Evolutionary conservation across 805 yeast species (phyloP).

Genomic region (Zygosaccharomyces rouxii): DNA sequence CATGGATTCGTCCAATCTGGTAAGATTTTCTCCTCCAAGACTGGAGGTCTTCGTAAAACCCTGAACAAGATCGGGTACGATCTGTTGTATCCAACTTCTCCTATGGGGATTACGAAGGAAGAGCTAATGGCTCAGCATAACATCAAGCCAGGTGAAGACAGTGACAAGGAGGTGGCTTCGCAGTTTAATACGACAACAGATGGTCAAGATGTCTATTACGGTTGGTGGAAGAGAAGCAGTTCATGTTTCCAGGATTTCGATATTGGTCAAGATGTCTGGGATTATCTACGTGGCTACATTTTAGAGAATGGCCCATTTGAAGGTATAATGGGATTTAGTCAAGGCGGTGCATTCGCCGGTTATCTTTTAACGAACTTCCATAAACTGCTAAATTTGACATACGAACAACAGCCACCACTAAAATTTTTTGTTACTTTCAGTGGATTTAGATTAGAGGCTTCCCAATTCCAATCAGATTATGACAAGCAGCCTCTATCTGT

Average conservation of each 20-base stretch:
- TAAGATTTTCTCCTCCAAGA: constrained; percentile 69
- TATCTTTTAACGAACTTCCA: constrained; percentile 53
- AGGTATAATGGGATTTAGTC: constrained; percentile 86
- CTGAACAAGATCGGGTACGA: constrained; percentile 58
- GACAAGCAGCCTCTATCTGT: constrained; percentile 19
- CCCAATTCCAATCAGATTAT: constrained; percentile 20
- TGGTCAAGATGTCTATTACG: constrained; percentile 33
- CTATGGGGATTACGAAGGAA: constrained; percentile 53
- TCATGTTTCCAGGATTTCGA: constrained; percentile 36
- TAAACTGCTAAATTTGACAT: constrained; percentile 37
- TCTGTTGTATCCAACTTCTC: constrained; percentile 70
- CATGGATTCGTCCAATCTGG: constrained; percentile 92
- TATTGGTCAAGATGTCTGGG: constrained; percentile 36
- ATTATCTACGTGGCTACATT: constrained; percentile 41
- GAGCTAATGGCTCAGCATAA: constrained; percentile 38
- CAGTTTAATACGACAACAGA: constrained; percentile 31
- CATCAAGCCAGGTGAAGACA: not conserved
- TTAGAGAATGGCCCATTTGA: constrained; percentile 66
- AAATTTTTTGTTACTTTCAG: constrained; percentile 73
- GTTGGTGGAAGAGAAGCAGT: constrained; percentile 61
- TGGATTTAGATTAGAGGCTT: constrained; percentile 46
- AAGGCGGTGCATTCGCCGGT: constrained; percentile 83
- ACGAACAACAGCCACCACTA: constrained; percentile 42
- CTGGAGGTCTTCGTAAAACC: constrained; percentile 79
- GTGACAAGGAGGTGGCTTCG: constrained; percentile 38